Evolutionary conservation across 345 rosid species (phyloP).

Genomic region (Eutrema yunnanense): DNA sequence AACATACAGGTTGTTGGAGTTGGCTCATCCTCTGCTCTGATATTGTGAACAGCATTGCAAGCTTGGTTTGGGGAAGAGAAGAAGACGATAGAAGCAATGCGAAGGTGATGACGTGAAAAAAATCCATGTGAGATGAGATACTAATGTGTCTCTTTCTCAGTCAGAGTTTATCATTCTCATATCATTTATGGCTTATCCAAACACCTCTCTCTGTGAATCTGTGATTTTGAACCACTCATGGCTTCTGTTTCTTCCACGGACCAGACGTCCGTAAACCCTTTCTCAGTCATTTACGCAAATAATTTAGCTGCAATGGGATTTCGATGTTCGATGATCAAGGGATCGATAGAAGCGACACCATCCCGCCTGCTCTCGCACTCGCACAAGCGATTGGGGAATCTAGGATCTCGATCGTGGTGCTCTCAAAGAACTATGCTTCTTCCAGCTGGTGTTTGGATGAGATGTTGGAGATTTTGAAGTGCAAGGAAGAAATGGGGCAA

Average conservation of each 20-base stretch:
- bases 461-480: background rate
- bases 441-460: conserved; percentile 11
- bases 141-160: no score
- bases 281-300: no score
- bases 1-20: background rate
- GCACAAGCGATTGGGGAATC: background rate
- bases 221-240: no score
- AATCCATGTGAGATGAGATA: no score
- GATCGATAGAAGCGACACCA: background rate
- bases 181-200: no score
- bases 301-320: background rate
- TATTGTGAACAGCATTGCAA: background rate
- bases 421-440: background rate
- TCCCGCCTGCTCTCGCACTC: background rate
- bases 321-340: background rate
- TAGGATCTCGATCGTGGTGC: background rate
- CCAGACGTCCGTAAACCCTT: background rate
- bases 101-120: no score
- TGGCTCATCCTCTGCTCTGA: conserved; percentile 8
- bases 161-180: no score
- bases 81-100: background rate
- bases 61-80: background rate
- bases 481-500: background rate
- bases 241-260: no score
- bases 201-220: no score